Percentiles rank a stretch among this genome's conserved stretches.
These are phyloP conservation scores for Penicillium fimorum DNA, from an alignment of 495 filamentous ascomycete genomes.

Conservation along the genomic window DNA sequence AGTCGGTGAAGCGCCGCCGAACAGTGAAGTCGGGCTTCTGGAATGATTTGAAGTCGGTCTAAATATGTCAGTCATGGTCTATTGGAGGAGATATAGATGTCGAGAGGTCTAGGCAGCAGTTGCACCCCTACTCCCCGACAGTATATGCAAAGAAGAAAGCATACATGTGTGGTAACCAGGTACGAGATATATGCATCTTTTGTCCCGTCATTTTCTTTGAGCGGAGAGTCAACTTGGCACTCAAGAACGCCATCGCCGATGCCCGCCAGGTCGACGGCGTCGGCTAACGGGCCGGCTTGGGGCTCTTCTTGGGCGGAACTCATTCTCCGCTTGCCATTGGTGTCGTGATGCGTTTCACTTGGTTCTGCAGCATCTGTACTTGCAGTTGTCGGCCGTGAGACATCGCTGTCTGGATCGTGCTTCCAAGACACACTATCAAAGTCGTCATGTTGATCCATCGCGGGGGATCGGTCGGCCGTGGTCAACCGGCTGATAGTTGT, in stretches of 20 bases:
- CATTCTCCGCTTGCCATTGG: conserved; percentile 55
- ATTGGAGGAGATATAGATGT: not conserved
- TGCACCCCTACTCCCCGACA: not conserved
- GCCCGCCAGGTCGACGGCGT: conserved; percentile 61
- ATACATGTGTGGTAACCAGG: conserved; percentile 83
- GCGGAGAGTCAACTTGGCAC: conserved; percentile 74
- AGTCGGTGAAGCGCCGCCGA: conserved; percentile 92
- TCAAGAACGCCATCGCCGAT: conserved; percentile 78
- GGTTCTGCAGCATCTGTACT: conserved; percentile 43
- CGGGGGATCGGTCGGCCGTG: conserved; percentile 27
- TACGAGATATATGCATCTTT: conserved; percentile 98
- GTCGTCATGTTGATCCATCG: conserved; percentile 55
- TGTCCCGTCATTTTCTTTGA: conserved; percentile 90
- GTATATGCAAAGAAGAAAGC: conserved; percentile 25
- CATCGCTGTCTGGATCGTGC: conserved; percentile 52
- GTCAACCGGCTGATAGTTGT: conserved; percentile 17
- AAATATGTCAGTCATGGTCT: conserved; percentile 19
- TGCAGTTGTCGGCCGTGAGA: conserved; percentile 48
- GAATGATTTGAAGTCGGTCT: conserved; percentile 95
- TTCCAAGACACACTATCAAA: conserved; percentile 60
- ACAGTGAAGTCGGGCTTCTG: conserved; percentile 72
- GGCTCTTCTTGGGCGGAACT: conserved; percentile 45
- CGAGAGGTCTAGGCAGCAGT: conserved; percentile 22
- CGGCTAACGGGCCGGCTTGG: conserved; percentile 56
- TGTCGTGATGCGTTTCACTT: conserved; percentile 32